Evolutionary conservation across 768 basidiomycete genomes (phyloP).

Genomic region (Myochromella boudieri): DNA sequence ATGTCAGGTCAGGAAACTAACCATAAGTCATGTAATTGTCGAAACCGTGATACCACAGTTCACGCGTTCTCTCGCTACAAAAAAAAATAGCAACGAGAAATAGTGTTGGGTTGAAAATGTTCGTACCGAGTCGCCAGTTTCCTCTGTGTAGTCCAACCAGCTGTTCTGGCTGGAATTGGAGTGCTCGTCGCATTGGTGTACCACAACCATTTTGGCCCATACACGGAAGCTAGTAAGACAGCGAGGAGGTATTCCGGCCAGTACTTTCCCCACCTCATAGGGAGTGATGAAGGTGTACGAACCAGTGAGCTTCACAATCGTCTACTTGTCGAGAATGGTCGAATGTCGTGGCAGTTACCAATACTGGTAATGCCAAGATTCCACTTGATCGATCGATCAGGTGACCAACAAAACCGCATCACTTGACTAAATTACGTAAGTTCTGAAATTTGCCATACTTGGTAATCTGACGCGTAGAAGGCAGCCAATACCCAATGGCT

Average conservation of each 20-base stretch:
- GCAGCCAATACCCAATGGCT: conserved; percentile 45
- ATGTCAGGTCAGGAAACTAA: conserved; percentile 27
- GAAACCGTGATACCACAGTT: conserved; percentile 91
- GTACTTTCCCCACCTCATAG: conserved; percentile 51
- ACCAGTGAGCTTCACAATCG: background rate
- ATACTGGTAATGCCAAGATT: conserved; percentile 3
- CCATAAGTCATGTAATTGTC: conserved; percentile 86
- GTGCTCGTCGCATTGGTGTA: conserved; percentile 33
- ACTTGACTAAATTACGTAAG: background rate
- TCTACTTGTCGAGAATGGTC: background rate
- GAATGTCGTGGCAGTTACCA: conserved; percentile 31
- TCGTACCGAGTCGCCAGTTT: conserved; percentile 58
- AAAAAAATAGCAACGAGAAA: background rate
- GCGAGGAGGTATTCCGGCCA: conserved; percentile 51
- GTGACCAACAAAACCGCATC: conserved; percentile 5
- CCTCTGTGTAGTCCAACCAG: conserved; percentile 56
- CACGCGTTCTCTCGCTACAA: conserved; percentile 64
- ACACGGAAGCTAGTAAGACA: conserved; percentile 36
- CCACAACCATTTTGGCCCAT: conserved; percentile 30
- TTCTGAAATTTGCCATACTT: background rate
- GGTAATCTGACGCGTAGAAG: background rate
- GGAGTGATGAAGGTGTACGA: conserved; percentile 16
- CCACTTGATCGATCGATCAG: conserved; percentile 1
- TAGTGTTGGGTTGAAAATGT: background rate
- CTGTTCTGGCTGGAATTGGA: conserved; percentile 28